Percentiles rank a stretch among this genome's conserved stretches.
Conservation (phyloP, 441 rosid genomes). For the Erodium trifolium region DNA sequence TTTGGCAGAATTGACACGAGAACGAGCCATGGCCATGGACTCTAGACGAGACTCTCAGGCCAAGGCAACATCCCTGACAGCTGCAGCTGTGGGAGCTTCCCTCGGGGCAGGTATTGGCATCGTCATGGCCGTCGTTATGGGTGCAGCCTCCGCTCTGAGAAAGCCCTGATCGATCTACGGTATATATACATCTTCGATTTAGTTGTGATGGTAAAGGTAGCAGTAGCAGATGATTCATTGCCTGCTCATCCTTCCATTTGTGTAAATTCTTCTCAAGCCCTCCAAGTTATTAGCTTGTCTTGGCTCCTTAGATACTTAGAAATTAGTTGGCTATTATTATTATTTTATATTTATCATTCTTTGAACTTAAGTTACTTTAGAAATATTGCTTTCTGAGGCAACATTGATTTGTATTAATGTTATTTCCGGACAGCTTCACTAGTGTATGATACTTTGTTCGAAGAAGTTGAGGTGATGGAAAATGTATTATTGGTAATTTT, state of each 20-base stretch:
- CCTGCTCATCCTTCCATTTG: neutral
- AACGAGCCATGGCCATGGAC: constrained; percentile 31
- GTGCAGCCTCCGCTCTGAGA: constrained; percentile 91
- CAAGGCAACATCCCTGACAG: constrained; percentile 58
- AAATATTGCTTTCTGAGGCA: neutral
- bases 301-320: neutral
- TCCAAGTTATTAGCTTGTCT: neutral
- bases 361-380: neutral
- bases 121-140: constrained; percentile 92
- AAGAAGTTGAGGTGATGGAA: too few relatives aligned
- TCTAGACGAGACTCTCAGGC: constrained; percentile 35
- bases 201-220: neutral
- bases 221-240: neutral
- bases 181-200: neutral
- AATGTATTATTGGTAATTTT: too few relatives aligned
- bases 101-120: constrained; percentile 87
- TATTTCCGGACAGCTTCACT: neutral
- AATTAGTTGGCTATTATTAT: too few relatives aligned
- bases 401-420: neutral
- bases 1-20: constrained; percentile 49
- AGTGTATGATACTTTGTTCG: too few relatives aligned
- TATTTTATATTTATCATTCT: neutral
- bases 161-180: constrained; percentile 48
- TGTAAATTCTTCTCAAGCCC: neutral
- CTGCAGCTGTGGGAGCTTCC: constrained; percentile 29